Conservation (phyloP, 768 basidiomycete genomes). For the Chalciporus sphaerocephalus region DNA sequence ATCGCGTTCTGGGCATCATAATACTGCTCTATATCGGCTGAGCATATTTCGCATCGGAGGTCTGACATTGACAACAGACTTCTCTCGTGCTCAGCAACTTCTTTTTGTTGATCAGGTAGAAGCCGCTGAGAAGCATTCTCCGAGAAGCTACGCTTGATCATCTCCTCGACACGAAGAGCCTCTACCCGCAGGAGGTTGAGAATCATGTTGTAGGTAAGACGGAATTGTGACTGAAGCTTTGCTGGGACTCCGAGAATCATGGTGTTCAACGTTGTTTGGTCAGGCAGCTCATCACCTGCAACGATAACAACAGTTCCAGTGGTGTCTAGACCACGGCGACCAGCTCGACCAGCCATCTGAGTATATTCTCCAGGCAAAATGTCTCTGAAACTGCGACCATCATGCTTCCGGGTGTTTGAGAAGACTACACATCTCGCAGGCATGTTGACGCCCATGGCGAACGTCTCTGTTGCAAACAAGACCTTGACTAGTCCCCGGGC, state of each 20-base stretch:
- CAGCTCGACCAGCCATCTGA: conserved; percentile 98
- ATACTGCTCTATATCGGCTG: conserved; percentile 65
- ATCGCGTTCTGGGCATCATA: conserved; percentile 71
- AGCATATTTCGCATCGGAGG: conserved; percentile 65
- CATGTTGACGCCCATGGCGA: conserved; percentile 99
- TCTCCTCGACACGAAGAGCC: conserved; percentile 93
- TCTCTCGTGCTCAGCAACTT: conserved; percentile 80
- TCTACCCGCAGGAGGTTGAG: conserved; percentile 94
- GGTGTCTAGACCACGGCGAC: conserved; percentile 88
- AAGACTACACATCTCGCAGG: conserved; percentile 97
- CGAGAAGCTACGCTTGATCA: conserved; percentile 99
- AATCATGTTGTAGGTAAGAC: conserved; percentile 99
- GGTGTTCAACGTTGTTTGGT: conserved; percentile 66
- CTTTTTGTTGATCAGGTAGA: conserved; percentile 88
- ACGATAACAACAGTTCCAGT: conserved; percentile 95
- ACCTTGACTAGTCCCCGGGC: conserved; percentile 94
- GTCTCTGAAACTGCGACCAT: conserved; percentile 87
- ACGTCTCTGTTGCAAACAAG: conserved; percentile 97
- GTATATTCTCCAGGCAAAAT: conserved; percentile 92
- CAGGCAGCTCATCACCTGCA: conserved; percentile 78
- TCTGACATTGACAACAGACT: conserved; percentile 55
- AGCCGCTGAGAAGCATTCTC: conserved; percentile 93
- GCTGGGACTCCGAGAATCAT: conserved; percentile 96
- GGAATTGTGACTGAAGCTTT: conserved; percentile 92
- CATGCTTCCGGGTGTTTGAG: conserved; percentile 91